phyloP scores from a whole-genome alignment of 345 rosid species.

The Leavenworthia alabamica region DNA sequence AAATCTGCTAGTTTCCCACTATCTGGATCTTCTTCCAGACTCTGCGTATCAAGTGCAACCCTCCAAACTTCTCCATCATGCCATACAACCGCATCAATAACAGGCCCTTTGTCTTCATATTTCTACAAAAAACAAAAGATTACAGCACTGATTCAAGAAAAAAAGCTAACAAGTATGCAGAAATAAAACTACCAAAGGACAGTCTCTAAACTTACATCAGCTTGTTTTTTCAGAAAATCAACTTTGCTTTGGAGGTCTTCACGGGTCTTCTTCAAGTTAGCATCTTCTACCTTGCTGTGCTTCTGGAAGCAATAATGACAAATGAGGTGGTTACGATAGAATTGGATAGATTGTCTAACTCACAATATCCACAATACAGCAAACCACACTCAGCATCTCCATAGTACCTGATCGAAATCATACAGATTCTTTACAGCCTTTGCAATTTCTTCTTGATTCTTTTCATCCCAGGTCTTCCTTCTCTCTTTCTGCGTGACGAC shows the following conservation, averaged over 20 bases:
- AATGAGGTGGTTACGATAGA: conserved; percentile 18
- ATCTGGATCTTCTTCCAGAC: conserved; percentile 70
- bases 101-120: conserved; percentile 92
- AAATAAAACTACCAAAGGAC: conserved; percentile 9
- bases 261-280: conserved; percentile 56
- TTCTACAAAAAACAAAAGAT: conserved; percentile 34
- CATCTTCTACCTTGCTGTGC: conserved; percentile 62
- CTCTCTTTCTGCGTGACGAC: conserved; percentile 53
- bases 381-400: conserved; percentile 15
- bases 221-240: conserved; percentile 73
- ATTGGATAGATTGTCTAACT: conserved; percentile 2
- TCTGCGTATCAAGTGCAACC: conserved; percentile 91
- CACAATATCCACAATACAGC: neutral
- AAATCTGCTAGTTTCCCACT: conserved; percentile 79
- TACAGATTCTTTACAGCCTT: conserved; percentile 66
- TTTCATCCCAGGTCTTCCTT: conserved; percentile 83
- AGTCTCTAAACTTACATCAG: conserved; percentile 53
- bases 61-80: conserved; percentile 95
- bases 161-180: neutral
- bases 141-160: conserved; percentile 10
- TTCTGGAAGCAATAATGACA: conserved; percentile 45
- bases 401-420: conserved; percentile 70
- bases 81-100: conserved; percentile 95
- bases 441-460: conserved; percentile 78
- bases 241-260: conserved; percentile 84